Conservation (phyloP, 2,329 filamentous ascomycete genomes). For the Curvularia sp. region DNA sequence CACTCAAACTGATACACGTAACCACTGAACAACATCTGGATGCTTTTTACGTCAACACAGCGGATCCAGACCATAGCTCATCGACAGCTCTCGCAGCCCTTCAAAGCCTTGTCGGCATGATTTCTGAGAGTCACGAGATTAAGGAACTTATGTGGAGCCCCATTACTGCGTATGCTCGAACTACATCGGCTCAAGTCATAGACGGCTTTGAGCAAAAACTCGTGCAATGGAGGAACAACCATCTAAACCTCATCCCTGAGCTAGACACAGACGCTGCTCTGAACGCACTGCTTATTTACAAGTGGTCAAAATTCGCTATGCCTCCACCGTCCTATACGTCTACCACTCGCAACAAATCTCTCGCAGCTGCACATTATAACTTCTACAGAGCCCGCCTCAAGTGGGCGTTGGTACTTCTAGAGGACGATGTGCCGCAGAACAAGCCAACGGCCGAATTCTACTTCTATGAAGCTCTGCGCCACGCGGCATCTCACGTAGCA, state of each 20-base stretch:
- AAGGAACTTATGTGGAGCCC: neutral
- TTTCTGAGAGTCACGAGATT: neutral
- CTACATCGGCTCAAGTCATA: neutral
- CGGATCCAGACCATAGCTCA: neutral
- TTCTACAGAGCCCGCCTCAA: neutral
- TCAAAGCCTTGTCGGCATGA: neutral
- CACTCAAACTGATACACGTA: neutral
- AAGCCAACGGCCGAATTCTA: neutral
- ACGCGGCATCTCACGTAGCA: neutral
- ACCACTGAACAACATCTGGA: neutral
- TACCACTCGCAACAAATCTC: neutral
- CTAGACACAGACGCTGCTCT: neutral
- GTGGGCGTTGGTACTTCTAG: neutral
- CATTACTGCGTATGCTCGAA: neutral
- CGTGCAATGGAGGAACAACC: neutral
- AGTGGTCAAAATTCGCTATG: neutral
- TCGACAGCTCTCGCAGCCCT: neutral
- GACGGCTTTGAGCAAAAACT: neutral
- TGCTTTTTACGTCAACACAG: neutral
- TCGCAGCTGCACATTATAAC: neutral
- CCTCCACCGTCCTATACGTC: neutral
- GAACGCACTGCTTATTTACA: neutral
- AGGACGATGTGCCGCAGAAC: neutral
- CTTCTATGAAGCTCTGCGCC: neutral
- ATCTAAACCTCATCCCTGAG: neutral